Percentiles rank a stretch among this genome's conserved stretches.
phyloP scores from a whole-genome alignment of 202 grass and related monocot genomes.

The Bolboschoenoplectus hybrid region DNA sequence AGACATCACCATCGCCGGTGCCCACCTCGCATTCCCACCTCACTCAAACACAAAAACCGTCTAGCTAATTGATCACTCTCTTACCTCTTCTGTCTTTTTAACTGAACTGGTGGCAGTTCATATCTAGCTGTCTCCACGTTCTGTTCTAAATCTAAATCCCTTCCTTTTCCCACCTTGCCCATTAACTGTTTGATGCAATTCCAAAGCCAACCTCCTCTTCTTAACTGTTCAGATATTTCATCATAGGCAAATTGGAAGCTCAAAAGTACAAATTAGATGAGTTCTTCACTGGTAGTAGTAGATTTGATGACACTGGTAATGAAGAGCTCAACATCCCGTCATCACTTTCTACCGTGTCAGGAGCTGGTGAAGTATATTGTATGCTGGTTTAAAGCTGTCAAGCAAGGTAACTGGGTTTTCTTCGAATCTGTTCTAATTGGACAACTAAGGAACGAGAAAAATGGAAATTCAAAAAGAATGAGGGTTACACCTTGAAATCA shows the following conservation, averaged over 20 bases:
- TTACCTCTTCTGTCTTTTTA: no score
- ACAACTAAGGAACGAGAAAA: neutral
- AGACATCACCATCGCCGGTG: neutral
- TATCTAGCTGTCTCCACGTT: no score
- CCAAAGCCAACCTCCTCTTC: neutral
- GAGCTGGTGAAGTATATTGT: neutral
- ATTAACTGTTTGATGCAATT: slow-evolving; percentile 11
- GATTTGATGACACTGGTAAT: neutral
- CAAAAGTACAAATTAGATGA: neutral
- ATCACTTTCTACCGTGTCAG: neutral
- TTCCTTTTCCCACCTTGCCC: neutral
- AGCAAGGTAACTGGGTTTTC: neutral
- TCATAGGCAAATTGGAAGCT: neutral
- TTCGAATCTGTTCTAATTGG: neutral
- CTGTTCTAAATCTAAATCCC: no score
- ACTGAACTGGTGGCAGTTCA: no score
- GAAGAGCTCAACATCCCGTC: no score
- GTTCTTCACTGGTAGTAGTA: neutral
- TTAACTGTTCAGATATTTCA: neutral
- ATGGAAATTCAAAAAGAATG: neutral
- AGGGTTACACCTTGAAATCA: neutral
- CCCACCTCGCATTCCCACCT: neutral
- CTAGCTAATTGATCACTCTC: no score
- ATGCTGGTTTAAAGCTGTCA: no score
- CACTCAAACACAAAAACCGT: neutral